Percentiles rank a stretch among this genome's conserved stretches.
These are phyloP conservation scores for Elaeis guineensis DNA, from an alignment of 176 grass and related monocot species.

Conservation along the genomic window DNA sequence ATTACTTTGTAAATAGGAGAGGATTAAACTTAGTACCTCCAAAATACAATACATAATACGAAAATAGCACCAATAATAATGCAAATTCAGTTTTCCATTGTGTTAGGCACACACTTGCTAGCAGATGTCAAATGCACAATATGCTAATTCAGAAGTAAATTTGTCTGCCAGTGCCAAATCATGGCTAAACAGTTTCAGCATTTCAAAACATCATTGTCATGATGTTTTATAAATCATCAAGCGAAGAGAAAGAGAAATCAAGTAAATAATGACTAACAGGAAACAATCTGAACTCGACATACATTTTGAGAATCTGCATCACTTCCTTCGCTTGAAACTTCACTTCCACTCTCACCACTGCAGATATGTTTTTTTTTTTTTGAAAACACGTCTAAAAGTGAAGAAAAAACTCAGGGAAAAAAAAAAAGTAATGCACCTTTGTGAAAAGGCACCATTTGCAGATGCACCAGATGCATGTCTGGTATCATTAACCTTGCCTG, in stretches of 20 bases:
- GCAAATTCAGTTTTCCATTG: too few species aligned
- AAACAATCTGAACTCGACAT: conserved; percentile 4
- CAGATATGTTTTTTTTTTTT: conserved; percentile 10
- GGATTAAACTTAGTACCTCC: too few species aligned
- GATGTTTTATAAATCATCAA: conserved; percentile 13
- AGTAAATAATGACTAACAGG: too few species aligned
- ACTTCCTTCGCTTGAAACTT: conserved; percentile 46
- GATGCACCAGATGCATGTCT: conserved; percentile 36
- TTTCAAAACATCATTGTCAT: background rate
- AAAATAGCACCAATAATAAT: too few species aligned
- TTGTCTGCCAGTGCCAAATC: too few species aligned
- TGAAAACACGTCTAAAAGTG: conserved; percentile 2
- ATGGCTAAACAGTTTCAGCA: too few species aligned
- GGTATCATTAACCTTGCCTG: conserved; percentile 30
- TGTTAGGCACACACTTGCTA: too few species aligned
- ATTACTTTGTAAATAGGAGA: too few species aligned
- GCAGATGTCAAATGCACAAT: too few species aligned
- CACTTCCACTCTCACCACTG: conserved; percentile 50
- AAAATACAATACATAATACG: too few species aligned
- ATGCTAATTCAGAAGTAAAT: too few species aligned
- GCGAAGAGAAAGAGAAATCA: conserved; percentile 1
- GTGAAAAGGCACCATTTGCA: conserved; percentile 52
- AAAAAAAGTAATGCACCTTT: conserved; percentile 21
- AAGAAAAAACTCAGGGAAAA: background rate
- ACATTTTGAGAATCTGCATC: conserved; percentile 59